These are phyloP conservation scores for Micractinium conductrix DNA, from an alignment of 139 green algal genomes.

Conservation along the genomic window DNA sequence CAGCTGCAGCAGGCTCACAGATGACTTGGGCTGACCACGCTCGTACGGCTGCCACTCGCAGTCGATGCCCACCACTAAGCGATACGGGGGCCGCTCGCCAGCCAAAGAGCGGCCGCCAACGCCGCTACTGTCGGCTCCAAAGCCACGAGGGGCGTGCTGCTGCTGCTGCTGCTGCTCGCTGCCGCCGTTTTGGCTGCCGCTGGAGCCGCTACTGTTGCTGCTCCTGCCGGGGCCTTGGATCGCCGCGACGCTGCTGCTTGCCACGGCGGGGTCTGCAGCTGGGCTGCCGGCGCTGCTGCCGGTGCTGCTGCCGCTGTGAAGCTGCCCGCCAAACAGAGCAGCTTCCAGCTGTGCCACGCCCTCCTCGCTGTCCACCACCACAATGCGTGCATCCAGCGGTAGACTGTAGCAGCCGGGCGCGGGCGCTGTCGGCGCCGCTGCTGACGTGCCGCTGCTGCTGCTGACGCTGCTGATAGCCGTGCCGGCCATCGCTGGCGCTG, in stretches of 20 bases:
- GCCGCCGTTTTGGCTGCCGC: too few relatives aligned
- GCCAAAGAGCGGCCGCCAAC: not conserved
- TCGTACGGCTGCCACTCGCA: slow-evolving; percentile 42
- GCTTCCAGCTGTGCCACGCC: not conserved
- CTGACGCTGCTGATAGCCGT: not conserved
- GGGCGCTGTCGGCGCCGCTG: not conserved
- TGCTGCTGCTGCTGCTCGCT: too few relatives aligned
- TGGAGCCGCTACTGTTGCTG: too few relatives aligned
- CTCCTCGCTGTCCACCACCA: not conserved
- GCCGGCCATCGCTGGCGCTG: not conserved
- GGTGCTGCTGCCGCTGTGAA: not conserved
- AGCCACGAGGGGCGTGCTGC: too few relatives aligned
- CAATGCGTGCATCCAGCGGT: slow-evolving; percentile 1
- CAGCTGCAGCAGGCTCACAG: slow-evolving; percentile 47
- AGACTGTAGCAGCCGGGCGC: not conserved
- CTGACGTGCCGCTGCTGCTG: not conserved
- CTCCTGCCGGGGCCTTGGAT: too few relatives aligned
- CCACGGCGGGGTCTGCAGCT: not conserved
- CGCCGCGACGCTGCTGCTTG: too few relatives aligned
- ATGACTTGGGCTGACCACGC: not conserved
- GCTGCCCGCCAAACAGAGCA: not conserved
- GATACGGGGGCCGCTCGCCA: not conserved
- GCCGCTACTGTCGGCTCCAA: not conserved
- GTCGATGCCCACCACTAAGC: slow-evolving; percentile 33
- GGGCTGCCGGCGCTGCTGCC: not conserved